Evolutionary conservation across 805 yeast genomes (phyloP).

Genomic region (Kluyveromyces nonfermentans): DNA sequence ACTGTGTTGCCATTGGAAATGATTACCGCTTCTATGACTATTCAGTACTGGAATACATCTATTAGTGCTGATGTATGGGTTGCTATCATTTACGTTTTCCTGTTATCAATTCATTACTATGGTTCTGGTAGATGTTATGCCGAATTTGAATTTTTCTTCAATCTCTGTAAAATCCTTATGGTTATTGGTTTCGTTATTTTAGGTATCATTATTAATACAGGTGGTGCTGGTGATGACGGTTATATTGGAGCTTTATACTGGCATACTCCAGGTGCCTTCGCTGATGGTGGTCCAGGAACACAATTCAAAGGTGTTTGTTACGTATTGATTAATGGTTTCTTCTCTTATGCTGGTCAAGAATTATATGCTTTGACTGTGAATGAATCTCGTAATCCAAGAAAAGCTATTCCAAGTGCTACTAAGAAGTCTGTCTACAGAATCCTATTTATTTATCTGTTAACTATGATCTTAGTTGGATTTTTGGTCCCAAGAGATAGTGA

Average conservation of each 20-base stretch:
- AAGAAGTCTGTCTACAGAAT: conserved; percentile 61
- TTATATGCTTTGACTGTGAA: conserved; percentile 58
- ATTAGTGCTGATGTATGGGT: conserved; percentile 48
- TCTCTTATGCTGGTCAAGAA: conserved; percentile 62
- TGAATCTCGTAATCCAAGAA: conserved; percentile 51
- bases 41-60: conserved; percentile 39
- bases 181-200: conserved; percentile 49
- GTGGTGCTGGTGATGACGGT: conserved; percentile 48
- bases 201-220: conserved; percentile 45
- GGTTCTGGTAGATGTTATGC: conserved; percentile 60
- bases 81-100: conserved; percentile 42
- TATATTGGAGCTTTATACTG: conserved; percentile 53
- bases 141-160: conserved; percentile 55
- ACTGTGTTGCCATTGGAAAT: conserved; percentile 58
- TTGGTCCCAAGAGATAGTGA: conserved; percentile 50
- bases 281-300: conserved; percentile 20
- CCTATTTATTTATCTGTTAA: conserved; percentile 45
- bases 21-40: conserved; percentile 47
- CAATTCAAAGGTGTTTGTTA: conserved; percentile 58
- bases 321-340: conserved; percentile 51
- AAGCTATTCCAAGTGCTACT: conserved; percentile 52
- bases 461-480: conserved; percentile 46
- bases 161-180: conserved; percentile 46
- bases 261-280: conserved; percentile 46
- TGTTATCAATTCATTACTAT: conserved; percentile 42